These are phyloP conservation scores for Suaeda aralocaspica DNA, from an alignment of 148 eudicot genomes.

Conservation along the genomic window DNA sequence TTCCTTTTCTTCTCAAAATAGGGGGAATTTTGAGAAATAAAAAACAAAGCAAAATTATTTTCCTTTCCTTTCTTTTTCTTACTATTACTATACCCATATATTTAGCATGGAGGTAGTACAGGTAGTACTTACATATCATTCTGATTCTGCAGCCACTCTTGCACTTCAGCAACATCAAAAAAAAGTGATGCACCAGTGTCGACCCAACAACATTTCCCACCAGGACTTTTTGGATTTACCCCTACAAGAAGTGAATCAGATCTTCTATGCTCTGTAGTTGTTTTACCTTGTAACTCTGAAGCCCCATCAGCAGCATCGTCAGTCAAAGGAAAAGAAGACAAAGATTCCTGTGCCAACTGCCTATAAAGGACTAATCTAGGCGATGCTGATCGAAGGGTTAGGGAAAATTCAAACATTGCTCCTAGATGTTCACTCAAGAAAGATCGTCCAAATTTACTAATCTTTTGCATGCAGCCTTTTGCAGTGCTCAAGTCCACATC, in stretches of 20 bases:
- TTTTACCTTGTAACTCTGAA: conserved; percentile 29
- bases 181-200: conserved; percentile 71
- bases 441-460: conserved; percentile 59
- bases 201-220: conserved; percentile 95
- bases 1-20: no score
- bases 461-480: conserved; percentile 62
- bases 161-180: conserved; percentile 59
- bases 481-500: conserved; percentile 50
- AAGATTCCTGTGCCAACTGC: conserved; percentile 93
- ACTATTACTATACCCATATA: no score
- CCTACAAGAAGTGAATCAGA: conserved; percentile 52
- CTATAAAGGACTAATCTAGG: conserved; percentile 80
- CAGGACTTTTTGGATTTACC: conserved; percentile 54
- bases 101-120: not conserved
- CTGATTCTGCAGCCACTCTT: conserved; percentile 51
- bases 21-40: no score
- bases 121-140: conserved; percentile 52
- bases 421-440: conserved; percentile 60
- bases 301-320: conserved; percentile 50
- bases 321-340: conserved; percentile 74
- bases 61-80: no score
- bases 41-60: no score
- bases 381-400: conserved; percentile 87
- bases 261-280: conserved; percentile 21
- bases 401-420: conserved; percentile 82